These are phyloP conservation scores for Geoglossum glabrum DNA, from an alignment of 495 filamentous ascomycete genomes.

Conservation along the genomic window DNA sequence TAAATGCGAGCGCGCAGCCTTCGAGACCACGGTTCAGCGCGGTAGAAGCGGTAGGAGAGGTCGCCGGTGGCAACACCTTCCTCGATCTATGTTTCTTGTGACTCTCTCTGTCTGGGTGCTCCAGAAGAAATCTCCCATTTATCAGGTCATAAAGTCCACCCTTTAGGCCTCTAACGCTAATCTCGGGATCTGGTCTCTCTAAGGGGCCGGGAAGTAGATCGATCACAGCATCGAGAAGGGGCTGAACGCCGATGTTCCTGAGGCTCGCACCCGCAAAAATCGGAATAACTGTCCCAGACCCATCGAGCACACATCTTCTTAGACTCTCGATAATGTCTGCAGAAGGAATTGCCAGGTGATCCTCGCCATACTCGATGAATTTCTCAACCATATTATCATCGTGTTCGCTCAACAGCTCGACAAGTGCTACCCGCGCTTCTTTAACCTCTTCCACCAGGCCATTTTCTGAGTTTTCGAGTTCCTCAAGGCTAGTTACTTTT, in stretches of 20 bases:
- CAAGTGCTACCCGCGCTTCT: constrained; percentile 50
- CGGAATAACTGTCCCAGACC: constrained; percentile 47
- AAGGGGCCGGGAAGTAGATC: constrained; percentile 69
- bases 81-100: constrained; percentile 17
- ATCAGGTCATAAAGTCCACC: constrained; percentile 32
- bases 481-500: constrained; percentile 26
- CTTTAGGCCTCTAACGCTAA: constrained; percentile 39
- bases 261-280: constrained; percentile 87
- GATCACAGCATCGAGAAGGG: constrained; percentile 69
- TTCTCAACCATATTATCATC: constrained; percentile 72
- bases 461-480: constrained; percentile 30
- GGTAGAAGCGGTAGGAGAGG: constrained; percentile 6
- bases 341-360: constrained; percentile 44
- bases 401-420: constrained; percentile 69
- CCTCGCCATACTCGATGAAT: constrained; percentile 56
- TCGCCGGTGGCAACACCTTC: constrained; percentile 8
- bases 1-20: constrained; percentile 80
- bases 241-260: constrained; percentile 84
- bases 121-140: constrained; percentile 25
- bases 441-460: constrained; percentile 48
- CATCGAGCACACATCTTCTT: constrained; percentile 45
- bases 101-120: constrained; percentile 24
- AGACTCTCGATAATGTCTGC: constrained; percentile 50
- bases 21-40: constrained; percentile 34
- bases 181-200: constrained; percentile 59